A percentile compares a stretch with the other conserved stretches of the same genome.
phyloP scores from a whole-genome alignment of 2,329 filamentous ascomycete genomes.

The Epicoccum nigrum region DNA sequence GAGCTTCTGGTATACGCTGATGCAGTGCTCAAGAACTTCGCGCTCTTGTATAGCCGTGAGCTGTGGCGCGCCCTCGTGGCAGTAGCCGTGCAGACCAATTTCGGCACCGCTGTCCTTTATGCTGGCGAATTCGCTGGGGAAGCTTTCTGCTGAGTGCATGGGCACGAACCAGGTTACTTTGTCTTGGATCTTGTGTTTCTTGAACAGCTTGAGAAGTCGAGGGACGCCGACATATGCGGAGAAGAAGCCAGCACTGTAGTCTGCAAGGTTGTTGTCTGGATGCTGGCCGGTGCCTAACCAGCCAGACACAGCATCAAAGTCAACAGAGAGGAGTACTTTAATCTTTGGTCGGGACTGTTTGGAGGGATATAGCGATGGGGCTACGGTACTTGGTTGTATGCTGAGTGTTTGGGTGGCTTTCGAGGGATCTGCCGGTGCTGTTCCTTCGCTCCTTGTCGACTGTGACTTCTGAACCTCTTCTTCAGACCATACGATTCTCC shows the following conservation, averaged over 20 bases:
- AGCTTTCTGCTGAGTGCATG: conserved; percentile 64
- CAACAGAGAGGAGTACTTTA: conserved; percentile 52
- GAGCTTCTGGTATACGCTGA: conserved; percentile 51
- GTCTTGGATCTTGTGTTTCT: conserved; percentile 57
- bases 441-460: background rate
- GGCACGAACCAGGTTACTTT: conserved; percentile 67
- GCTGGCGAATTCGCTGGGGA: conserved; percentile 57
- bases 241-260: conserved; percentile 63
- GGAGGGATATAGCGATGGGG: background rate
- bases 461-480: conserved; percentile 43
- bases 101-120: conserved; percentile 61
- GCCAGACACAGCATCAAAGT: conserved; percentile 66
- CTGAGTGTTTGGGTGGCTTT: too few relatives aligned
- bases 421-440: too few relatives aligned
- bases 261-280: conserved; percentile 60
- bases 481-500: conserved; percentile 56
- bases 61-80: conserved; percentile 56
- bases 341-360: conserved; percentile 35
- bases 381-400: too few relatives aligned
- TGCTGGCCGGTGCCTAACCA: conserved; percentile 64
- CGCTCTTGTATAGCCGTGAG: conserved; percentile 57
- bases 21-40: conserved; percentile 58
- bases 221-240: conserved; percentile 63
- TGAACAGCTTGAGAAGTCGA: conserved; percentile 61
- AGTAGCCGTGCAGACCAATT: conserved; percentile 59